Percentiles rank a stretch among this genome's conserved stretches.
Conservation (phyloP, 306 rosid species). For the Trifolium fragiferum region DNA sequence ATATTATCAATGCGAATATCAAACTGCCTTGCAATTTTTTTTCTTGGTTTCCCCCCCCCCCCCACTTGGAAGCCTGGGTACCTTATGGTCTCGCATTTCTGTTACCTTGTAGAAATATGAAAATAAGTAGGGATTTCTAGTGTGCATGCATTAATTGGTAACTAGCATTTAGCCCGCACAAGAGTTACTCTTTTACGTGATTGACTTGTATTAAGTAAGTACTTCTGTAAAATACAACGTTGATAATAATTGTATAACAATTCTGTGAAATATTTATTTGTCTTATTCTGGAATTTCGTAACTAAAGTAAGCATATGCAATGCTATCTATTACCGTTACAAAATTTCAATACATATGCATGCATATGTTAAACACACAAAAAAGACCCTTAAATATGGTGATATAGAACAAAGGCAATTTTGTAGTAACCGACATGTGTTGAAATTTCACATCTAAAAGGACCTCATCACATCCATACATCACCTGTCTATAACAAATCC, state of each 20-base stretch:
- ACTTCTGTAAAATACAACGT: conserved; percentile 3
- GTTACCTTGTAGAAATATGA: conserved; percentile 12
- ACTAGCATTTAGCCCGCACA: not conserved
- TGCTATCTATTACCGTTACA: not conserved
- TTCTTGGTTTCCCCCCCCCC: not conserved
- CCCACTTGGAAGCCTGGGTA: not conserved
- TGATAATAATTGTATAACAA: not conserved
- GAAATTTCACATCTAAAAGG: not conserved
- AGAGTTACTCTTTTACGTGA: conserved; percentile 8
- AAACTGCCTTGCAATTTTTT: conserved; percentile 9
- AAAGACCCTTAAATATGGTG: not conserved
- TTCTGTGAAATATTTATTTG: not conserved
- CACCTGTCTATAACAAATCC: not conserved
- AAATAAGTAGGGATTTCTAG: conserved; percentile 13
- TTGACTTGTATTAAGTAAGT: not conserved
- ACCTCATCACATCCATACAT: not conserved
- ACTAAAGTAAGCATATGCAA: not conserved
- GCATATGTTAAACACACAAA: not conserved
- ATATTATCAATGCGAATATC: not conserved
- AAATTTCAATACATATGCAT: not conserved
- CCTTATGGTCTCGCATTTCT: not conserved
- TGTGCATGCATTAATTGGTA: conserved; percentile 11
- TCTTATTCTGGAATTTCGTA: not conserved
- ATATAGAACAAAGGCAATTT: not conserved
- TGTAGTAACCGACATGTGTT: not conserved